Evolutionary conservation across 2,329 filamentous ascomycete species (phyloP).

Genomic region (Tolypocladium sp.): DNA sequence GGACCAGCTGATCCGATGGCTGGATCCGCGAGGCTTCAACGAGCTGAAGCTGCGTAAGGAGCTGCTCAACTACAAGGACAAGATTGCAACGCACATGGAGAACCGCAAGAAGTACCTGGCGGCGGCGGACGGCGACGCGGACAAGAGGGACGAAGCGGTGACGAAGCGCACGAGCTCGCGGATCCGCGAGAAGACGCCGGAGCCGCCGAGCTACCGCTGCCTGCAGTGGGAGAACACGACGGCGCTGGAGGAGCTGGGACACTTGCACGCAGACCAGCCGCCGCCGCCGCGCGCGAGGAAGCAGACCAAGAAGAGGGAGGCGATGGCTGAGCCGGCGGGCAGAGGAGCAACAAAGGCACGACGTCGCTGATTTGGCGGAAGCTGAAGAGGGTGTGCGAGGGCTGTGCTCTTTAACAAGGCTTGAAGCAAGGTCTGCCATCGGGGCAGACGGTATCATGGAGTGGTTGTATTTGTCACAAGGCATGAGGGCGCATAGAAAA

Average conservation of each 20-base stretch:
- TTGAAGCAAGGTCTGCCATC: neutral
- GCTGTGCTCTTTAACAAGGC: neutral
- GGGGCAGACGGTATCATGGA: neutral
- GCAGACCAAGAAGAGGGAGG: slow-evolving; percentile 42
- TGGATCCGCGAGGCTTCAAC: slow-evolving; percentile 78
- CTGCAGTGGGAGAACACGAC: slow-evolving; percentile 47
- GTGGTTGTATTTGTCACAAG: neutral
- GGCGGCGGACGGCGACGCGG: slow-evolving; percentile 25
- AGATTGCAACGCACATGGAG: slow-evolving; percentile 72
- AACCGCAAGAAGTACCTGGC: slow-evolving; percentile 62
- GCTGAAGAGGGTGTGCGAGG: neutral
- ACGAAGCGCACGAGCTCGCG: slow-evolving; percentile 34
- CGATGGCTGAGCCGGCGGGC: slow-evolving; percentile 17
- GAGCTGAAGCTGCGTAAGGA: slow-evolving; percentile 86
- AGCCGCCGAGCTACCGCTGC: slow-evolving; percentile 39
- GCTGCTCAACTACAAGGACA: slow-evolving; percentile 63
- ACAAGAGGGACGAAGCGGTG: slow-evolving; percentile 26
- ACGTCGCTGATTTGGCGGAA: slow-evolving; percentile 11
- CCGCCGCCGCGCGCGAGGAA: slow-evolving; percentile 42
- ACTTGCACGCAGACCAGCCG: slow-evolving; percentile 46
- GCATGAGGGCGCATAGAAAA: neutral
- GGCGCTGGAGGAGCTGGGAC: slow-evolving; percentile 46
- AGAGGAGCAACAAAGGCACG: slow-evolving; percentile 20
- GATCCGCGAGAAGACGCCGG: slow-evolving; percentile 36
- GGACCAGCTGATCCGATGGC: slow-evolving; percentile 74